phyloP scores from a whole-genome alignment of 2,329 filamentous ascomycete genomes.

The Xylariaceae sp. region DNA sequence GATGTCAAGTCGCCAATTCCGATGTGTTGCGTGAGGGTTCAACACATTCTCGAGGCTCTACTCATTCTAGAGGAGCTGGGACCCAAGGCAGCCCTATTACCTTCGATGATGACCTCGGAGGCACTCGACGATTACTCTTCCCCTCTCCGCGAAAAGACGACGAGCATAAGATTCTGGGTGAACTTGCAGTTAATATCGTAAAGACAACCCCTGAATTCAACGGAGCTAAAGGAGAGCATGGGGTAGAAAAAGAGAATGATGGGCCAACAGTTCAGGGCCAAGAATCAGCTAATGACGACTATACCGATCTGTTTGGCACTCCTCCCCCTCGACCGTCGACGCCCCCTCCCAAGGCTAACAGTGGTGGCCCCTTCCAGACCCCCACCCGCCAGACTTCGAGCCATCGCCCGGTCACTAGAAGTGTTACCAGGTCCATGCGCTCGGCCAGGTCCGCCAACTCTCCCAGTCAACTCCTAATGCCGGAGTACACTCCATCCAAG shows the following conservation, averaged over 20 bases:
- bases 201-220: slow-evolving; percentile 45
- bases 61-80: slow-evolving; percentile 59
- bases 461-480: slow-evolving; percentile 44
- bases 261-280: slow-evolving; percentile 40
- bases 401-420: slow-evolving; percentile 63
- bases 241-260: slow-evolving; percentile 49
- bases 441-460: slow-evolving; percentile 49
- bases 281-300: slow-evolving; percentile 38
- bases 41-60: slow-evolving; percentile 49
- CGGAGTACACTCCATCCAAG: slow-evolving; percentile 54
- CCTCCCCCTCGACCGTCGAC: slow-evolving; percentile 54
- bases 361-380: slow-evolving; percentile 58
- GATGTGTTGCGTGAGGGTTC: slow-evolving; percentile 42
- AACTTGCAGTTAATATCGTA: slow-evolving; percentile 57
- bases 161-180: slow-evolving; percentile 62
- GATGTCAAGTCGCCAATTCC: slow-evolving; percentile 9
- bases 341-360: slow-evolving; percentile 54
- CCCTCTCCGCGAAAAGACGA: slow-evolving; percentile 73
- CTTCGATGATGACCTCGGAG: slow-evolving; percentile 55
- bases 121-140: slow-evolving; percentile 72
- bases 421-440: slow-evolving; percentile 59
- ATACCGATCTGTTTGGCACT: slow-evolving; percentile 67
- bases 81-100: slow-evolving; percentile 61
- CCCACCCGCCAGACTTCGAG: slow-evolving; percentile 64
- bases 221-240: slow-evolving; percentile 39